phyloP scores from a whole-genome alignment of 2,329 filamentous ascomycete genomes.

The Meredithiella fracta region DNA sequence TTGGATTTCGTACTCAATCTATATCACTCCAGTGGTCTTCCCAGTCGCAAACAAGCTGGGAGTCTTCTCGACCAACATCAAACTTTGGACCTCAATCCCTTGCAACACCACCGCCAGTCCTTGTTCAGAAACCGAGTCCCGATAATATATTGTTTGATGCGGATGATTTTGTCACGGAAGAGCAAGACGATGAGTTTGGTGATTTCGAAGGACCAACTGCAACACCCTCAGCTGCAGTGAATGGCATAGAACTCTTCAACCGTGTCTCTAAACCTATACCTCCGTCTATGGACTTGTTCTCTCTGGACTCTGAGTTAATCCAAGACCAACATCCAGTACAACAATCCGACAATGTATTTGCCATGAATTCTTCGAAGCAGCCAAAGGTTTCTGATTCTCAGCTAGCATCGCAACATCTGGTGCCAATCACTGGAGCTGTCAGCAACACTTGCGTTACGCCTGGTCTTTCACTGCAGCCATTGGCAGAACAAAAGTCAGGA shows the following conservation, averaged over 20 bases:
- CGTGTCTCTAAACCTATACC: constrained; percentile 14
- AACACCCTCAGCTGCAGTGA: not conserved
- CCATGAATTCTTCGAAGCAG: not conserved
- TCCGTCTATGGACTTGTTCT: constrained; percentile 26
- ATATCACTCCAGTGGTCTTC: no score
- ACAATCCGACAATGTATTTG: not conserved
- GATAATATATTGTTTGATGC: constrained; percentile 50
- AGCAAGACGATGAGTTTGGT: constrained; percentile 27
- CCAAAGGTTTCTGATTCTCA: no score
- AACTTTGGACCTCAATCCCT: no score
- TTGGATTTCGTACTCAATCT: no score
- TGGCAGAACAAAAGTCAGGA: constrained; percentile 1
- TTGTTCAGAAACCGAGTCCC: constrained; percentile 21
- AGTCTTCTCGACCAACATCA: no score
- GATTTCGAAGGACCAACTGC: constrained; percentile 26
- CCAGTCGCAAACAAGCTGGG: no score
- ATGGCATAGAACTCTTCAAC: not conserved
- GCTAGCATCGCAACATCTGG: no score
- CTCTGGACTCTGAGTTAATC: constrained; percentile 19
- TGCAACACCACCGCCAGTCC: not conserved
- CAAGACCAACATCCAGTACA: not conserved
- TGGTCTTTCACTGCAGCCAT: not conserved
- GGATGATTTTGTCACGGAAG: constrained; percentile 30
- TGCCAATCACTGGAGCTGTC: no score
- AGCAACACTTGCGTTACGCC: not conserved